Conservation (phyloP, 208 protist species). For the Wallacemonas sp. region DNA sequence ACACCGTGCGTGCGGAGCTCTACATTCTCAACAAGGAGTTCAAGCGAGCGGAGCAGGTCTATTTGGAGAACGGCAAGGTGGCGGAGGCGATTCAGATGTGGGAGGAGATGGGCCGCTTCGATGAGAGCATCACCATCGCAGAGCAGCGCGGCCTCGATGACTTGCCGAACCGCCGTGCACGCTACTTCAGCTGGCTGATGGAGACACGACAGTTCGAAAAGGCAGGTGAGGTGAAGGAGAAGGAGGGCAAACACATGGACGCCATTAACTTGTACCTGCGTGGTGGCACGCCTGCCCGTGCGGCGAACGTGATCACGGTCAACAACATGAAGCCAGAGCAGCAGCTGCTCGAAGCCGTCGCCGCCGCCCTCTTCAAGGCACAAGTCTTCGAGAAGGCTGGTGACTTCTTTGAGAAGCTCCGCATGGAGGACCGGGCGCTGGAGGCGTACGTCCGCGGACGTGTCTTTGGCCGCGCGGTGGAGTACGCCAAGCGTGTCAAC, state of each 20-base stretch:
- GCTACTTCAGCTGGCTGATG: conserved; percentile 96
- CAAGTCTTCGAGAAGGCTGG: conserved; percentile 96
- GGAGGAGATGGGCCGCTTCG: conserved; percentile 94
- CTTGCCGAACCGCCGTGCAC: conserved; percentile 75
- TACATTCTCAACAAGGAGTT: conserved; percentile 92
- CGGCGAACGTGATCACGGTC: conserved; percentile 90
- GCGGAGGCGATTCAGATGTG: conserved; percentile 96
- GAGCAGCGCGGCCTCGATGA: conserved; percentile 84
- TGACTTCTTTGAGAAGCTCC: conserved; percentile 95
- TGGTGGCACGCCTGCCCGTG: conserved; percentile 92
- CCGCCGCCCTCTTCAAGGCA: conserved; percentile 89
- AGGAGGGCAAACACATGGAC: conserved; percentile 93
- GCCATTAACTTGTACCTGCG: conserved; percentile 97
- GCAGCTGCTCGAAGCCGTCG: conserved; percentile 94
- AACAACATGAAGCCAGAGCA: conserved; percentile 82
- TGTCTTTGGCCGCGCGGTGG: conserved; percentile 93
- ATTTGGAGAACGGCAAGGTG: conserved; percentile 92
- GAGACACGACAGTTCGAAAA: conserved; percentile 95
- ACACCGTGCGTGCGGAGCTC: conserved; percentile 87
- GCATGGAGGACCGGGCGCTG: conserved; percentile 93
- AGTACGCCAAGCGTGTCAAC: conserved; percentile 84
- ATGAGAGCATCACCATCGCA: conserved; percentile 91
- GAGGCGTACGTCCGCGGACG: conserved; percentile 94
- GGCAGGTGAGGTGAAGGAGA: conserved; percentile 94
- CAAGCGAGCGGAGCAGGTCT: conserved; percentile 92